A percentile compares a stretch with the other conserved stretches of the same genome.
Evolutionary conservation across 805 yeast genomes (phyloP).

Genomic region (Komagataella pseudopastoris): DNA sequence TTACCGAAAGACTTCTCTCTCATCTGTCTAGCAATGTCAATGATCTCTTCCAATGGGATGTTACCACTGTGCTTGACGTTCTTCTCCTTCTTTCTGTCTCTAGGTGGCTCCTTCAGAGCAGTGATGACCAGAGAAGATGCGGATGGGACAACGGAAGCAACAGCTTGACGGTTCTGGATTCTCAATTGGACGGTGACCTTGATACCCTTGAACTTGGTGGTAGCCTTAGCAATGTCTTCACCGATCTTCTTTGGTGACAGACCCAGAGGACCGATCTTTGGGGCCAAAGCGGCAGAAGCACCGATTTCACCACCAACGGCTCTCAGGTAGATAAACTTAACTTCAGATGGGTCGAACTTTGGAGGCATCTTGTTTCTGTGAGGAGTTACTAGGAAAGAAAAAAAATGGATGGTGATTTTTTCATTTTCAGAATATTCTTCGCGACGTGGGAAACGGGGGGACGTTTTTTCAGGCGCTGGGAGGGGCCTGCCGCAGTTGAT

Average conservation of each 20-base stretch:
- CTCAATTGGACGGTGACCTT: slow-evolving; percentile 97
- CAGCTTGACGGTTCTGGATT: slow-evolving; percentile 99
- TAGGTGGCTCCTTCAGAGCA: slow-evolving; percentile 98
- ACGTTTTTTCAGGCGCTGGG: neutral
- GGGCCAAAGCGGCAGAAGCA: slow-evolving; percentile 98
- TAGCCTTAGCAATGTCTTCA: slow-evolving; percentile 99
- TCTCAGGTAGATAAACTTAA: slow-evolving; percentile 96
- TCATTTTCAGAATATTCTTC: neutral
- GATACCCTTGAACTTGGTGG: slow-evolving; percentile 97
- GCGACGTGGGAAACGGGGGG: neutral
- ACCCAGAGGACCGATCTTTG: slow-evolving; percentile 99
- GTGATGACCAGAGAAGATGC: slow-evolving; percentile 98
- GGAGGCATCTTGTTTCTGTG: slow-evolving; percentile 62
- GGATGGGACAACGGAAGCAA: slow-evolving; percentile 97
- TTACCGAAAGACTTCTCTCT: slow-evolving; percentile 96
- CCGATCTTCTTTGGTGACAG: slow-evolving; percentile 99
- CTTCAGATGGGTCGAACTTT: slow-evolving; percentile 98
- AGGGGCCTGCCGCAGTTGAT: neutral
- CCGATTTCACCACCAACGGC: slow-evolving; percentile 99
- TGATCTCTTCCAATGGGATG: slow-evolving; percentile 92
- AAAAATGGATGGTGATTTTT: neutral
- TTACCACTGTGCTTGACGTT: slow-evolving; percentile 99
- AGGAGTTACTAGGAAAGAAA: slow-evolving; percentile 1
- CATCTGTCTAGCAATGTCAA: slow-evolving; percentile 96
- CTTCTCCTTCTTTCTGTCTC: slow-evolving; percentile 99